phyloP scores from a whole-genome alignment of 1,284 basidiomycete genomes.

The Grifola frondosa region DNA sequence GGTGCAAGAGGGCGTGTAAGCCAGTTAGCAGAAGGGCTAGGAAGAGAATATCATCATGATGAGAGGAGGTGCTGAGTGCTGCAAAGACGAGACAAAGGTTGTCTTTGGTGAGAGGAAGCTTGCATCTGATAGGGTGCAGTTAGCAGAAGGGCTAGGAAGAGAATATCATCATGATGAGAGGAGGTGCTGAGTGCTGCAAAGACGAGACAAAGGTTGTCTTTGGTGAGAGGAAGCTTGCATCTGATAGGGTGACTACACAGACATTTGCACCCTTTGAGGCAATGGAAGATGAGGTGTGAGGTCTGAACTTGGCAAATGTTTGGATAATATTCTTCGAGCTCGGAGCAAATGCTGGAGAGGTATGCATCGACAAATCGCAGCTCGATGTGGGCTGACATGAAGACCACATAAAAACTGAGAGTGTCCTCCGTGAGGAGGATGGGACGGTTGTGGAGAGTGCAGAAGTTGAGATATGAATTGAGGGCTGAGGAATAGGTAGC shows the following conservation, averaged over 20 bases:
- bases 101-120: too few relatives aligned
- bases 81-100: not conserved
- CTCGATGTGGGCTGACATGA: slow-evolving; percentile 38
- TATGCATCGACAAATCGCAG: slow-evolving; percentile 37
- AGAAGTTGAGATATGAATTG: slow-evolving; percentile 40
- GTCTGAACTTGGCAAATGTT: slow-evolving; percentile 25
- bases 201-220: slow-evolving; percentile 16
- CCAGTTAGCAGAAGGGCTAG: too few relatives aligned
- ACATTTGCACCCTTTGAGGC: slow-evolving; percentile 36
- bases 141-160: too few relatives aligned
- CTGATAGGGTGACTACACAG: too few relatives aligned
- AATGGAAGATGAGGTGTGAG: slow-evolving; percentile 30
- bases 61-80: not conserved
- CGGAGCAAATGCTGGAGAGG: slow-evolving; percentile 39
- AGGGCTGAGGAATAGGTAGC: slow-evolving; percentile 33
- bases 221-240: too few relatives aligned
- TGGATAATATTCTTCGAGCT: slow-evolving; percentile 38
- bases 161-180: too few relatives aligned
- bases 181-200: not conserved
- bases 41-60: too few relatives aligned
- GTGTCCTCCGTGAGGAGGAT: slow-evolving; percentile 35
- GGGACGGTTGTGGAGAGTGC: slow-evolving; percentile 30
- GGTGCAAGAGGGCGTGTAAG: too few relatives aligned
- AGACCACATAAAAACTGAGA: slow-evolving; percentile 36
- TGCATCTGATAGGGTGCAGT: too few relatives aligned